Evolutionary conservation across 305 asterid species (phyloP).

Genomic region (Rubia balearica): DNA sequence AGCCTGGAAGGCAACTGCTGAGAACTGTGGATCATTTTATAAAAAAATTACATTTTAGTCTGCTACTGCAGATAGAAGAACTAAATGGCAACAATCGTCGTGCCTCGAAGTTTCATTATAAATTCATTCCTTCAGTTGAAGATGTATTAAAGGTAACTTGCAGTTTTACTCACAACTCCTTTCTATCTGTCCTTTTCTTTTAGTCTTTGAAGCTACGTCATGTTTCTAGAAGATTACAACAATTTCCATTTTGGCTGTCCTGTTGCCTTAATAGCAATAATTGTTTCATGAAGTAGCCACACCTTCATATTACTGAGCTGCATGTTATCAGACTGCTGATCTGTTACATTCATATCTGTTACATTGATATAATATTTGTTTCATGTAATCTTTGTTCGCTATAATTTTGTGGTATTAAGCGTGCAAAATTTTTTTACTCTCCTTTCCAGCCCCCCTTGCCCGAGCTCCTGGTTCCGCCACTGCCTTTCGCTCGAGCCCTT

Average conservation of each 20-base stretch:
- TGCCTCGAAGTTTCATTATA: slow-evolving; percentile 43
- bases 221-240: neutral
- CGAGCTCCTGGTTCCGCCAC: too few species aligned
- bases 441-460: too few species aligned
- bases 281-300: neutral
- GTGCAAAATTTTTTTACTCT: too few species aligned
- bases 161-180: neutral
- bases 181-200: neutral
- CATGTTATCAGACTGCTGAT: neutral
- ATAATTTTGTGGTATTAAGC: too few species aligned
- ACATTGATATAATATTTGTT: too few species aligned
- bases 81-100: slow-evolving; percentile 43
- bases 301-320: neutral
- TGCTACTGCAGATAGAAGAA: slow-evolving; percentile 49
- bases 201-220: neutral
- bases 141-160: slow-evolving; percentile 66
- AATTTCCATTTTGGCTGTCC: neutral
- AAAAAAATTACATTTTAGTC: neutral
- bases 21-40: neutral
- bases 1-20: neutral
- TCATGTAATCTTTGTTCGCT: too few species aligned
- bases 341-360: neutral
- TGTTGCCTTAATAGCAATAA: neutral
- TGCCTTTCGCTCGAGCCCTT: too few species aligned
- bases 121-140: slow-evolving; percentile 62